Percentiles rank a stretch among this genome's conserved stretches.
phyloP scores from a whole-genome alignment of 495 filamentous ascomycete species.

The Penicillium canariense region DNA sequence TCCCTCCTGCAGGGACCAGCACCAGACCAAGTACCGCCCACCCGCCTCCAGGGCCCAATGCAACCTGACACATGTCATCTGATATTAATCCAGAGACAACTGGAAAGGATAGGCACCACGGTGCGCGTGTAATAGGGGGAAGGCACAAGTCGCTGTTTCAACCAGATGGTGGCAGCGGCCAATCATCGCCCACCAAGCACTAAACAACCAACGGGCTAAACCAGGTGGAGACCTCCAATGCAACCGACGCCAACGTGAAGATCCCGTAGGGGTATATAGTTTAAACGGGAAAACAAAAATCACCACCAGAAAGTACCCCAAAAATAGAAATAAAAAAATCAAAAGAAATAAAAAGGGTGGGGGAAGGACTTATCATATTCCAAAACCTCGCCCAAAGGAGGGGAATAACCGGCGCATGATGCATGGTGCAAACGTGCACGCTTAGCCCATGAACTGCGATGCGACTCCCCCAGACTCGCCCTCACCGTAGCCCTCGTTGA shows the following conservation, averaged over 20 bases:
- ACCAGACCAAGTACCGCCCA: not conserved
- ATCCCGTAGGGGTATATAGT: conserved; percentile 27
- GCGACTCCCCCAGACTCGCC: conserved; percentile 18
- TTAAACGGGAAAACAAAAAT: conserved; percentile 1
- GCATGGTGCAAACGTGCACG: too few species aligned
- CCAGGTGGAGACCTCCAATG: not conserved
- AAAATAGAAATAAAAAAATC: too few species aligned
- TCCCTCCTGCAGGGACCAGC: not conserved
- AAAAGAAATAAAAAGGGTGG: not conserved
- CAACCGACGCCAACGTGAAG: conserved; percentile 14
- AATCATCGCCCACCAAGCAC: conserved; percentile 4
- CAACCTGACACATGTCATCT: conserved; percentile 1
- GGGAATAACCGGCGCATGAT: too few species aligned
- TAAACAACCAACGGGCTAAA: not conserved
- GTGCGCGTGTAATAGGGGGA: not conserved
- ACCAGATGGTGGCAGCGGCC: conserved; percentile 12
- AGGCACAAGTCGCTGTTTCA: conserved; percentile 17
- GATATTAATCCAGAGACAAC: not conserved
- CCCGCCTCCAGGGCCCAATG: not conserved
- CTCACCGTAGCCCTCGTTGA: conserved; percentile 42
- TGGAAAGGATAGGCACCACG: not conserved
- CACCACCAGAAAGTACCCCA: too few species aligned
- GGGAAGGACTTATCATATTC: conserved; percentile 8
- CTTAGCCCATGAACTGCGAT: conserved; percentile 22
- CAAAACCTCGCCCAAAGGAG: too few species aligned